Evolutionary conservation across 495 filamentous ascomycete genomes (phyloP).

Genomic region (Podospora sp.): DNA sequence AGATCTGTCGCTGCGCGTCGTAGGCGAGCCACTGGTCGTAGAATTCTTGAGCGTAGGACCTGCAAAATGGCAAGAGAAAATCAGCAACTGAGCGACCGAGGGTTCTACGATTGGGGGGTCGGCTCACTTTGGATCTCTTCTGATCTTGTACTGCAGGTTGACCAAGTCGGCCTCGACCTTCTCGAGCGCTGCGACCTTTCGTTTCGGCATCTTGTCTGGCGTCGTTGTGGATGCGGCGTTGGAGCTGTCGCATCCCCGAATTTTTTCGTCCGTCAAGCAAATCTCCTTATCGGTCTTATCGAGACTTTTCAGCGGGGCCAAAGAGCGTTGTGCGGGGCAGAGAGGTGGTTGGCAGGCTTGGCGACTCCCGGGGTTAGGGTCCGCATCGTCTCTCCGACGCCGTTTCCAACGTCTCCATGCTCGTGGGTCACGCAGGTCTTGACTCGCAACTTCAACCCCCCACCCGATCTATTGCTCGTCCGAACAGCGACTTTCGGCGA

Average conservation of each 20-base stretch:
- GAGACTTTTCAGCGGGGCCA: slow-evolving; percentile 24
- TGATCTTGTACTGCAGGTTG: slow-evolving; percentile 86
- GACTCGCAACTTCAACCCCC: too few relatives aligned
- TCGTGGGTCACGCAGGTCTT: too few relatives aligned
- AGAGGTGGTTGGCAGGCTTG: neutral
- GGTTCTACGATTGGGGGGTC: neutral
- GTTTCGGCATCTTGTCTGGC: slow-evolving; percentile 66
- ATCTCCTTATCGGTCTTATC: slow-evolving; percentile 25
- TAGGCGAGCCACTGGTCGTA: slow-evolving; percentile 88
- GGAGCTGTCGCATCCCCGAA: neutral
- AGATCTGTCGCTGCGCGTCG: slow-evolving; percentile 86
- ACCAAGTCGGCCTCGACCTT: slow-evolving; percentile 93
- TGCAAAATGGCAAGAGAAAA: slow-evolving; percentile 32
- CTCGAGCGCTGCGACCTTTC: slow-evolving; percentile 86
- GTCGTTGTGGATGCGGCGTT: slow-evolving; percentile 4
- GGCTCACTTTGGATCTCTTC: slow-evolving; percentile 74
- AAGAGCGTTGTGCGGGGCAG: neutral
- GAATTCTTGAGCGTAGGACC: slow-evolving; percentile 85
- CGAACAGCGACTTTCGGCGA: too few relatives aligned
- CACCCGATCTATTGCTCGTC: too few relatives aligned
- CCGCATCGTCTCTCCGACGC: too few relatives aligned
- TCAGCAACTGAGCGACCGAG: neutral
- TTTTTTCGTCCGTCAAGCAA: slow-evolving; percentile 21
- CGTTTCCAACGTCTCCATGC: too few relatives aligned
- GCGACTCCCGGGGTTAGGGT: too few relatives aligned